Conservation (phyloP, 106 monocot genomes). For the Platanthera guangdongensis region DNA sequence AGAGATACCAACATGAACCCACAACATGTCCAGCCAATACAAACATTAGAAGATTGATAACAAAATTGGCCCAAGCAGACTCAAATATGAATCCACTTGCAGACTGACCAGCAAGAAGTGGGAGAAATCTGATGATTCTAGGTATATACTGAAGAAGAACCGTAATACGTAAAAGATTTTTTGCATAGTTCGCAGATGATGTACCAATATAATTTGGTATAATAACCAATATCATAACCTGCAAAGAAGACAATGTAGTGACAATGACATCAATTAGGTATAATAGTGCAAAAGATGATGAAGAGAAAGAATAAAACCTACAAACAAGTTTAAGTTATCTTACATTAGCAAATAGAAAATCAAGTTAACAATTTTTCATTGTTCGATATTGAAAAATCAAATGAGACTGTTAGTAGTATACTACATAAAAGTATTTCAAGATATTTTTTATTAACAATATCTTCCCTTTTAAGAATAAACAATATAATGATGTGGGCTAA, state of each 20-base stretch:
- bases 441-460: too few species aligned
- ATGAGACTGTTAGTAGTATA: too few species aligned
- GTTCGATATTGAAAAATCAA: too few species aligned
- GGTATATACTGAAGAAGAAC: conserved; percentile 88
- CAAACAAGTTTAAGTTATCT: background rate
- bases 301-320: background rate
- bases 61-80: conserved; percentile 92
- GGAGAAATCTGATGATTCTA: conserved; percentile 67
- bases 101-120: conserved; percentile 70
- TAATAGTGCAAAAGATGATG: background rate
- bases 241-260: conserved; percentile 6
- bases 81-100: conserved; percentile 91
- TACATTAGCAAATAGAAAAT: background rate
- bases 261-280: background rate
- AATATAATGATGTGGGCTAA: too few species aligned
- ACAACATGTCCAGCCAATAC: conserved; percentile 89
- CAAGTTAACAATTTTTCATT: background rate
- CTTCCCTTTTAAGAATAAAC: too few species aligned
- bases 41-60: conserved; percentile 94
- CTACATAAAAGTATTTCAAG: too few species aligned
- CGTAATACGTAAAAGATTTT: conserved; percentile 65
- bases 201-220: conserved; percentile 61
- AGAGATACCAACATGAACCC: conserved; percentile 95
- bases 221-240: conserved; percentile 79
- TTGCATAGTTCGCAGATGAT: conserved; percentile 73